Conservation (phyloP, 768 basidiomycete genomes). For the Podaxis pistillaris region DNA sequence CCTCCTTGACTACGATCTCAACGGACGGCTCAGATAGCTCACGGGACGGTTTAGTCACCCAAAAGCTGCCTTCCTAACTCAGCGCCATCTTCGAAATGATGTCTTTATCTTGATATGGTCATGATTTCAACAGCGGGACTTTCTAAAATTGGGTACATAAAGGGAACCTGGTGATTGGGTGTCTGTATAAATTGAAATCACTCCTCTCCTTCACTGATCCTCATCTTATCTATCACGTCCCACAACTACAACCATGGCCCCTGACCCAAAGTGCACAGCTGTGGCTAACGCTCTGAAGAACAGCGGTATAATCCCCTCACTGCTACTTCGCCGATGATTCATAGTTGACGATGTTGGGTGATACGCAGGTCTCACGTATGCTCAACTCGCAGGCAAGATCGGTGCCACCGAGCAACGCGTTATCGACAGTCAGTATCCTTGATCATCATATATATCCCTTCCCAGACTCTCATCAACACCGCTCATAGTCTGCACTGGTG, state of each 20-base stretch:
- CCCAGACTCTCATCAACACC: not conserved
- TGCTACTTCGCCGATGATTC: not conserved
- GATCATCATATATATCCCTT: not conserved
- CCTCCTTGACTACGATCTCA: no score
- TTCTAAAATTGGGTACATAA: not conserved
- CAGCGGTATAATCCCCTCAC: conserved; percentile 35
- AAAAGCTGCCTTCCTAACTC: not conserved
- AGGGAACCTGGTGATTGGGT: not conserved
- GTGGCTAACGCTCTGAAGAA: conserved; percentile 48
- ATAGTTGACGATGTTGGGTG: not conserved
- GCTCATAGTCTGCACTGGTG: conserved; percentile 49
- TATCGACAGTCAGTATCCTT: conserved; percentile 43
- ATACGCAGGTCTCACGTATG: conserved; percentile 46
- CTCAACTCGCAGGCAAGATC: conserved; percentile 44
- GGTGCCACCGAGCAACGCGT: conserved; percentile 46
- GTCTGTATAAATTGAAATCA: not conserved
- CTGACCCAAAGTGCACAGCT: conserved; percentile 57
- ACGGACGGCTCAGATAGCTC: not conserved
- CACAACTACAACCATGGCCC: conserved; percentile 36
- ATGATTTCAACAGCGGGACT: not conserved
- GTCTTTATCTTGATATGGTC: not conserved
- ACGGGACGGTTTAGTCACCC: not conserved
- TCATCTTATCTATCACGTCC: conserved; percentile 5
- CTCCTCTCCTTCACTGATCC: not conserved
- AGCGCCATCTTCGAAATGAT: conserved; percentile 11